A percentile compares a stretch with the other conserved stretches of the same genome.
Conservation (phyloP, 331 rosid species). For the Quercus tomentella region DNA sequence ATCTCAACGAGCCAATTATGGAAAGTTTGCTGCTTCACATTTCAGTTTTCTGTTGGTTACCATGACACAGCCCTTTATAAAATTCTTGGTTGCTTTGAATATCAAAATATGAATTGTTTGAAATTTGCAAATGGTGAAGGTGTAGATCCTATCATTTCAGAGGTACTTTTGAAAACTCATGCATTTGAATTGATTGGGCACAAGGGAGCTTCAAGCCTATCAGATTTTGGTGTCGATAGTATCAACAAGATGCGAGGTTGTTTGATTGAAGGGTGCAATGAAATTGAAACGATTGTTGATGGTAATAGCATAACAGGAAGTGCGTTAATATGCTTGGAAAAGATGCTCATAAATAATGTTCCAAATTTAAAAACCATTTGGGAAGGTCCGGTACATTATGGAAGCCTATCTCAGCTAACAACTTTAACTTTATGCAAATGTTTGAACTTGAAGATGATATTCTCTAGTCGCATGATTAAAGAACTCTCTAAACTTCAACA, state of each 20-base stretch:
- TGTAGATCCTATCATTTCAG: not conserved
- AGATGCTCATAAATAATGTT: slow-evolving; percentile 12
- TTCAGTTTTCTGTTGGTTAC: slow-evolving; percentile 14
- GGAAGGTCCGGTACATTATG: not conserved
- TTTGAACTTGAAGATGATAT: not conserved
- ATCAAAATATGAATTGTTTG: not conserved
- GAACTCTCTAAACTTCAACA: slow-evolving; percentile 16
- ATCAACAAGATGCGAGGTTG: slow-evolving; percentile 6
- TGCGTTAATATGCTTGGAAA: not conserved
- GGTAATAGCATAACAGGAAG: not conserved
- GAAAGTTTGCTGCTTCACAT: not conserved
- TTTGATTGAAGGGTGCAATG: slow-evolving; percentile 9
- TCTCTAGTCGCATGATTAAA: slow-evolving; percentile 3
- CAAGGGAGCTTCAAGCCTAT: not conserved
- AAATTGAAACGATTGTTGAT: slow-evolving; percentile 10
- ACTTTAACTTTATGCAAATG: slow-evolving; percentile 10
- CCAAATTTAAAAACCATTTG: not conserved
- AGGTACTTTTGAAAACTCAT: not conserved
- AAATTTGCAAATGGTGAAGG: slow-evolving; percentile 2
- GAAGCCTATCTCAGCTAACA: slow-evolving; percentile 11
- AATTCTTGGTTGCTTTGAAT: not conserved
- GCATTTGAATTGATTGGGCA: slow-evolving; percentile 23
- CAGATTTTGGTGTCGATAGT: not conserved
- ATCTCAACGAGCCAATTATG: not conserved
- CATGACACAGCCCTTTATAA: not conserved